Percentiles rank a stretch among this genome's conserved stretches.
These are phyloP conservation scores for Penicillium manginii DNA, from an alignment of 495 filamentous ascomycete genomes.

Conservation along the genomic window DNA sequence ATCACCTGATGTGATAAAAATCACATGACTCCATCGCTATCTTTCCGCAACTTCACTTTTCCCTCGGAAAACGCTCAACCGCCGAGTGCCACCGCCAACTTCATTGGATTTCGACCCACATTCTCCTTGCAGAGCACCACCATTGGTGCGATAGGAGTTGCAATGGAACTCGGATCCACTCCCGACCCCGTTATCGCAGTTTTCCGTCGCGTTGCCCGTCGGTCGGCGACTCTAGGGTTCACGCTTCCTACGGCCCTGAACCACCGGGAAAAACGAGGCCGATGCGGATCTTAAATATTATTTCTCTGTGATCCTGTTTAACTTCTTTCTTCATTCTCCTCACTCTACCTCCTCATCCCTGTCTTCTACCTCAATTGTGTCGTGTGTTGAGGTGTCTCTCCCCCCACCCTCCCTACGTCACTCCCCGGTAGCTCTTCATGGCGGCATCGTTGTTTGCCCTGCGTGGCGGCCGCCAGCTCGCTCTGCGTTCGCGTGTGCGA, in stretches of 20 bases:
- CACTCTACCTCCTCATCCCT: slow-evolving; percentile 13
- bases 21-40: background rate
- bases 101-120: slow-evolving; percentile 1
- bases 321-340: slow-evolving; percentile 37
- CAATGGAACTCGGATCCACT: background rate
- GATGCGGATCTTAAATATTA: slow-evolving; percentile 17
- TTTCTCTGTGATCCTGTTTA: slow-evolving; percentile 25
- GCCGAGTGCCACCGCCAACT: background rate
- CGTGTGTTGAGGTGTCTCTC: slow-evolving; percentile 20
- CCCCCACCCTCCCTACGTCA: slow-evolving; percentile 18
- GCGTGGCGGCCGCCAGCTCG: slow-evolving; percentile 47
- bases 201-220: slow-evolving; percentile 8
- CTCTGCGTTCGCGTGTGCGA: slow-evolving; percentile 41
- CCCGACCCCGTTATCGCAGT: slow-evolving; percentile 1
- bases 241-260: slow-evolving; percentile 6
- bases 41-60: background rate
- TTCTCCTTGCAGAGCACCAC: background rate
- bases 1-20: too few relatives aligned
- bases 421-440: slow-evolving; percentile 30
- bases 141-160: slow-evolving; percentile 3
- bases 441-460: slow-evolving; percentile 49
- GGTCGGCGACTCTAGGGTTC: background rate
- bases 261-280: background rate
- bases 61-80: background rate
- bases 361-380: slow-evolving; percentile 16